These are phyloP conservation scores for Polygonum maritimum DNA, from an alignment of 148 eudicot species.

Conservation along the genomic window DNA sequence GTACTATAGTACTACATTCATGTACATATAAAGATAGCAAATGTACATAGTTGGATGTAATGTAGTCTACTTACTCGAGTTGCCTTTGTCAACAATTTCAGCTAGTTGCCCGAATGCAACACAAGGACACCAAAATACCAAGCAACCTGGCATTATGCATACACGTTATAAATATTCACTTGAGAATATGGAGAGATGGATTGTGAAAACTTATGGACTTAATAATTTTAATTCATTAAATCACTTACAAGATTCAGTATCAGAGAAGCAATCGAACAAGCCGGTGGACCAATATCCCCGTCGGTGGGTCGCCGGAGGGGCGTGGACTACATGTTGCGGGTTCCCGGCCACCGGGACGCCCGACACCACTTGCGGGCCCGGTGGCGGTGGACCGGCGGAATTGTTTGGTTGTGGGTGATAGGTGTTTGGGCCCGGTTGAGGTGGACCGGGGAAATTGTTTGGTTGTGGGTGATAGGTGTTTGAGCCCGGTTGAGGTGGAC, in stretches of 20 bases:
- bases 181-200: no score
- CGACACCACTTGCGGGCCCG: not conserved
- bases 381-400: not conserved
- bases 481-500: not conserved
- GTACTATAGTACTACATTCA: not conserved
- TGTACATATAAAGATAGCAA: not conserved
- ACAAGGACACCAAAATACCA: constrained; percentile 1
- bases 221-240: not conserved
- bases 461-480: no score
- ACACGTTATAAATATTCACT: no score
- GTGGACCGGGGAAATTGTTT: not conserved
- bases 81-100: constrained; percentile 5
- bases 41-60: not conserved
- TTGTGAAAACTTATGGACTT: no score
- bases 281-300: constrained; percentile 6
- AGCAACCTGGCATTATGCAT: not conserved
- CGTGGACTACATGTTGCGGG: not conserved
- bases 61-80: not conserved
- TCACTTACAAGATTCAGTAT: not conserved
- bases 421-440: not conserved
- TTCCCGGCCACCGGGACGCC: not conserved
- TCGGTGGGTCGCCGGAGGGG: not conserved
- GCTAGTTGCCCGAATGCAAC: not conserved
- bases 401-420: no score
- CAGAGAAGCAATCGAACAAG: not conserved